Conservation (phyloP, 352 stramenopile species). For the Pythium folliculosum region DNA sequence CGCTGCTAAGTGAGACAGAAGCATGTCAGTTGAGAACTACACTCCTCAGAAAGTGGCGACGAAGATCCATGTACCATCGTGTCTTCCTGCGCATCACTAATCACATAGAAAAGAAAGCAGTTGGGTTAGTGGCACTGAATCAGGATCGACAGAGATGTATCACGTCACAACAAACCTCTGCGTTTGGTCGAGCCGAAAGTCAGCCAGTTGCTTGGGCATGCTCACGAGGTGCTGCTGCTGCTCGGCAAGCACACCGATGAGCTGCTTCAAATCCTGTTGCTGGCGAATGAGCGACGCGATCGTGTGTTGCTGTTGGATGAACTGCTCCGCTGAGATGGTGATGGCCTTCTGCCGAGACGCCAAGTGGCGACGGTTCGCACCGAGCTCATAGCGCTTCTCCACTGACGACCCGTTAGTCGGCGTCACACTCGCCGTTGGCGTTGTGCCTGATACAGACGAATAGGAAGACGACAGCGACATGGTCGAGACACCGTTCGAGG, state of each 20-base stretch:
- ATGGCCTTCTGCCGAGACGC: conserved; percentile 51
- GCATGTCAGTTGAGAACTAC: not conserved
- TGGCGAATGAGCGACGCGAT: conserved; percentile 80
- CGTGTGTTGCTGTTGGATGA: conserved; percentile 80
- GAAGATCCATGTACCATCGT: conserved; percentile 40
- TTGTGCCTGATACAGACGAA: conserved; percentile 16
- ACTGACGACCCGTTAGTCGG: conserved; percentile 1
- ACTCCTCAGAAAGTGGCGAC: not conserved
- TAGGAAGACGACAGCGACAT: conserved; percentile 20
- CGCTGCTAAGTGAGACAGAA: conserved; percentile 30
- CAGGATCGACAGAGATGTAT: not conserved
- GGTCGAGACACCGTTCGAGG: not conserved
- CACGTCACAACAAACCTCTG: conserved; percentile 36
- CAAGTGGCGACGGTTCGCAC: conserved; percentile 25
- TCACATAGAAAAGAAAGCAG: not conserved
- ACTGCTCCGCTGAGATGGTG: conserved; percentile 72
- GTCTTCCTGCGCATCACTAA: conserved; percentile 46
- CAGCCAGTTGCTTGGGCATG: conserved; percentile 65
- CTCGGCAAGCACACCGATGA: conserved; percentile 72
- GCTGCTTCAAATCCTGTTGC: conserved; percentile 83
- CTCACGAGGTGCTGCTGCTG: conserved; percentile 78
- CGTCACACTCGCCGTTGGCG: conserved; percentile 1
- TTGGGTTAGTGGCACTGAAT: not conserved
- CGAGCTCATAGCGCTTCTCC: conserved; percentile 25
- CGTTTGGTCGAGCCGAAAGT: conserved; percentile 58